These are phyloP conservation scores for Colletotrichum musae DNA, from an alignment of 2,329 filamentous ascomycete genomes.

Conservation along the genomic window DNA sequence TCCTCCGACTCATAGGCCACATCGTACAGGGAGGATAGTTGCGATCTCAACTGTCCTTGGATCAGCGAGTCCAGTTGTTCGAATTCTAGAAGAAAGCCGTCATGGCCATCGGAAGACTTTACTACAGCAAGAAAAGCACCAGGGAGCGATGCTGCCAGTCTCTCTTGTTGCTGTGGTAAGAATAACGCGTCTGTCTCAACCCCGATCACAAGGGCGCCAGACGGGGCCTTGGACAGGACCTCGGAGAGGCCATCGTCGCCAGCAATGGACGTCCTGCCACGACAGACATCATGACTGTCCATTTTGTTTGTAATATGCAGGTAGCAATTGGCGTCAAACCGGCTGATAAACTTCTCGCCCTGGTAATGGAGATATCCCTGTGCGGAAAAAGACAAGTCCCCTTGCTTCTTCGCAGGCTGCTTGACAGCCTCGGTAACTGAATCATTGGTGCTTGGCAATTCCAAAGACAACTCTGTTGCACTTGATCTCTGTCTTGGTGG, in stretches of 20 bases:
- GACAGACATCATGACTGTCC: slow-evolving; percentile 54
- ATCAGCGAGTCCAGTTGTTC: slow-evolving; percentile 49
- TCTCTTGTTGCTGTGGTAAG: slow-evolving; percentile 49
- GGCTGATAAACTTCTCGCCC: slow-evolving; percentile 53
- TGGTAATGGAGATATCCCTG: slow-evolving; percentile 56
- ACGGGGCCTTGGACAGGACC: slow-evolving; percentile 45
- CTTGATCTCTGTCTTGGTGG: slow-evolving; percentile 66
- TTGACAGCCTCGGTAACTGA: background rate
- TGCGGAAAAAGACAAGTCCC: slow-evolving; percentile 49
- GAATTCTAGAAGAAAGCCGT: slow-evolving; percentile 55
- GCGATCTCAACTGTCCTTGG: slow-evolving; percentile 38
- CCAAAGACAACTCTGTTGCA: slow-evolving; percentile 44
- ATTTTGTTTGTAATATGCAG: slow-evolving; percentile 55
- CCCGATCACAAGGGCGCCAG: slow-evolving; percentile 51
- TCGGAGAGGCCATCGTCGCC: slow-evolving; percentile 45
- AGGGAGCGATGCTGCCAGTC: slow-evolving; percentile 49
- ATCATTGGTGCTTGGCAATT: slow-evolving; percentile 59
- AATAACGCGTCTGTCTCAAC: slow-evolving; percentile 54
- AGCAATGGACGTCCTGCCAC: slow-evolving; percentile 54
- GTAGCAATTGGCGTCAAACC: slow-evolving; percentile 58
- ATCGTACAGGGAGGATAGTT: slow-evolving; percentile 12
- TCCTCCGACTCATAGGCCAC: background rate
- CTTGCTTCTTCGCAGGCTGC: background rate
- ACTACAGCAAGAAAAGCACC: slow-evolving; percentile 47
- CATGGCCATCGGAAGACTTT: slow-evolving; percentile 51